Percentiles rank a stretch among this genome's conserved stretches.
Evolutionary conservation across 2,329 filamentous ascomycete genomes (phyloP).

Genomic region (Aaosphaeria arxii): DNA sequence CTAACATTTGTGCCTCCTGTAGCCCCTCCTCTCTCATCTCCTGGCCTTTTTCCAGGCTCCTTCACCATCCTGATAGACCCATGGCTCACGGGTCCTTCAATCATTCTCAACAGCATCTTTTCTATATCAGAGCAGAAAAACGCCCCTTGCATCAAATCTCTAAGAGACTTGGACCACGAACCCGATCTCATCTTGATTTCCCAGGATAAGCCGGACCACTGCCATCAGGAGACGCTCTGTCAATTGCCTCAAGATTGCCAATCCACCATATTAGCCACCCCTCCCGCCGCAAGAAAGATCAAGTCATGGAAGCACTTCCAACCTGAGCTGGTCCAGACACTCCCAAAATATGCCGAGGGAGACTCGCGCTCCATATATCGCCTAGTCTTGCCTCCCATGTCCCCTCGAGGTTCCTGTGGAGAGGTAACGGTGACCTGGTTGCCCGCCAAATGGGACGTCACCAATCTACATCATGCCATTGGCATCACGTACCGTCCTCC

Average conservation of each 20-base stretch:
- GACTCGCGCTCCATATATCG: constrained; percentile 41
- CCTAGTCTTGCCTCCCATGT: constrained; percentile 54
- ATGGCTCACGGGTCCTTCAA: constrained; percentile 62
- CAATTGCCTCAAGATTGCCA: constrained; percentile 56
- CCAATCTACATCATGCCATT: constrained; percentile 63
- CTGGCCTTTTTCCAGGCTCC: constrained; percentile 43
- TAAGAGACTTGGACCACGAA: constrained; percentile 50
- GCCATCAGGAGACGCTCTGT: constrained; percentile 65
- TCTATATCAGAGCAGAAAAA: constrained; percentile 57
- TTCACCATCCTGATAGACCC: constrained; percentile 72
- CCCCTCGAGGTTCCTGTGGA: constrained; percentile 54
- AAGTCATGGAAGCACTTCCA: constrained; percentile 68
- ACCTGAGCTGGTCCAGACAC: constrained; percentile 41
- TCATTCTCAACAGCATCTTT: constrained; percentile 60
- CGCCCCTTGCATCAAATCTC: constrained; percentile 56
- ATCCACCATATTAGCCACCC: constrained; percentile 65
- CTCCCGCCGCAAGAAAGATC: constrained; percentile 63
- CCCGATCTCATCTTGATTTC: constrained; percentile 59
- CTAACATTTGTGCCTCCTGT: constrained; percentile 59
- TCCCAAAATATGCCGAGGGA: constrained; percentile 43
- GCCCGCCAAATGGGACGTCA: constrained; percentile 58
- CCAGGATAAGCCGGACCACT: constrained; percentile 66
- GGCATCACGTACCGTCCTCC: constrained; percentile 70
- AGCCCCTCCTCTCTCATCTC: constrained; percentile 36
- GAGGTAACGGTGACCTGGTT: constrained; percentile 72